phyloP scores from a whole-genome alignment of 2,329 filamentous ascomycete species.

The Malbranchea cinnamomea region DNA sequence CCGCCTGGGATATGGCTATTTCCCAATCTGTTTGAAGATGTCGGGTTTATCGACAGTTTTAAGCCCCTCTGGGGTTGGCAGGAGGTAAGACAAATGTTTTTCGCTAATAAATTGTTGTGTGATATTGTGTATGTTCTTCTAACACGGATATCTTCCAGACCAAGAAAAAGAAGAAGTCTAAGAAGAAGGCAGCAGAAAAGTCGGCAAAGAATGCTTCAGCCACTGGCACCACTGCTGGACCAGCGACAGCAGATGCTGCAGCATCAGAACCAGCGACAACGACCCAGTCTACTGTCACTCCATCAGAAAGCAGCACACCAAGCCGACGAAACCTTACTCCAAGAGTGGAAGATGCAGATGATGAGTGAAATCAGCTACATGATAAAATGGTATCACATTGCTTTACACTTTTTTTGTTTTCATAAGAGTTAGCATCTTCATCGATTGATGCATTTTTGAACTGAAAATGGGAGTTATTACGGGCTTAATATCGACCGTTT shows the following conservation, averaged over 20 bases:
- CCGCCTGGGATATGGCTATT: conserved; percentile 94
- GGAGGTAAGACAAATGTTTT: conserved; percentile 46
- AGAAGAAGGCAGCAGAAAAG: conserved; percentile 8
- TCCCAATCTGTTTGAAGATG: conserved; percentile 95
- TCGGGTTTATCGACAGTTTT: conserved; percentile 96
- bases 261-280: no score
- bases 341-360: conserved; percentile 31
- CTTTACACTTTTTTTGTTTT: no score
- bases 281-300: no score
- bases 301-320: no score
- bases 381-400: no score
- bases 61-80: conserved; percentile 96
- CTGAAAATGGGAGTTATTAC: no score
- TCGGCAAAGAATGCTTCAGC: conserved; percentile 11
- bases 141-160: conserved; percentile 14
- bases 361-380: conserved; percentile 17
- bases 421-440: no score
- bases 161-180: conserved; percentile 27
- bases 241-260: conserved; percentile 20
- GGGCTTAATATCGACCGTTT: no score
- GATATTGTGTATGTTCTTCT: not conserved
- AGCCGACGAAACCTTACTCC: conserved; percentile 28
- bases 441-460: no score
- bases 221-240: conserved; percentile 18
- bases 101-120: conserved; percentile 1